These are phyloP conservation scores for Porphyrellus cyaneotinctus DNA, from an alignment of 768 basidiomycete species.

Conservation along the genomic window DNA sequence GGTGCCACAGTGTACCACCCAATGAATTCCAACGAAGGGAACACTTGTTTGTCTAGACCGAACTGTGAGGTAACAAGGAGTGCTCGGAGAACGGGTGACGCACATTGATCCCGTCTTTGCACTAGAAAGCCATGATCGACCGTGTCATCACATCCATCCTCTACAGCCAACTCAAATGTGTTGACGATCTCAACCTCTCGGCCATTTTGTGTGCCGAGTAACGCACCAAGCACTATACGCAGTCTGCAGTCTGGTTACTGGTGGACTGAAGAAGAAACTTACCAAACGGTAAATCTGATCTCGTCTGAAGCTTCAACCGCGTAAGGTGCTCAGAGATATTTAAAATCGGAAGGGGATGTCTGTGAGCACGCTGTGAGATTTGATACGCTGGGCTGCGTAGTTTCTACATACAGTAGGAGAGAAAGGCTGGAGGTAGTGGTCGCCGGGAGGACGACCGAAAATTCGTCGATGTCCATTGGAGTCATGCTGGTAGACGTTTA, in stretches of 20 bases:
- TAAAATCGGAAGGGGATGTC: slow-evolving; percentile 93
- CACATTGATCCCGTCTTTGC: slow-evolving; percentile 85
- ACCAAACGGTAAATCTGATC: slow-evolving; percentile 63
- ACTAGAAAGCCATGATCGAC: slow-evolving; percentile 83
- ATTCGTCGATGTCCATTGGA: slow-evolving; percentile 77
- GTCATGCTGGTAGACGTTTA: slow-evolving; percentile 31
- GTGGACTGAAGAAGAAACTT: slow-evolving; percentile 16
- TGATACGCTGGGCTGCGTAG: not conserved
- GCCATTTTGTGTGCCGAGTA: slow-evolving; percentile 91
- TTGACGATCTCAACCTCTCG: slow-evolving; percentile 97
- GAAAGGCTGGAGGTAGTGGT: slow-evolving; percentile 71
- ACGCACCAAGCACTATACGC: slow-evolving; percentile 79
- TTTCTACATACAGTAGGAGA: slow-evolving; percentile 58
- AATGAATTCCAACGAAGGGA: slow-evolving; percentile 94
- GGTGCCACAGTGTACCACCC: slow-evolving; percentile 94
- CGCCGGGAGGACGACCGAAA: slow-evolving; percentile 68
- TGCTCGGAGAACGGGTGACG: slow-evolving; percentile 17
- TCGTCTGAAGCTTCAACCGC: slow-evolving; percentile 72
- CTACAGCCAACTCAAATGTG: slow-evolving; percentile 80
- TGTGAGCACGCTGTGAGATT: slow-evolving; percentile 34
- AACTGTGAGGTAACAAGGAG: slow-evolving; percentile 7
- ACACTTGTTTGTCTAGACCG: slow-evolving; percentile 88
- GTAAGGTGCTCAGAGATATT: slow-evolving; percentile 96
- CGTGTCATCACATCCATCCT: slow-evolving; percentile 49
- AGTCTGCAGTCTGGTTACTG: not conserved